A percentile compares a stretch with the other conserved stretches of the same genome.
phyloP scores from a whole-genome alignment of 2,329 filamentous ascomycete genomes.

The Zarea fungicola region DNA sequence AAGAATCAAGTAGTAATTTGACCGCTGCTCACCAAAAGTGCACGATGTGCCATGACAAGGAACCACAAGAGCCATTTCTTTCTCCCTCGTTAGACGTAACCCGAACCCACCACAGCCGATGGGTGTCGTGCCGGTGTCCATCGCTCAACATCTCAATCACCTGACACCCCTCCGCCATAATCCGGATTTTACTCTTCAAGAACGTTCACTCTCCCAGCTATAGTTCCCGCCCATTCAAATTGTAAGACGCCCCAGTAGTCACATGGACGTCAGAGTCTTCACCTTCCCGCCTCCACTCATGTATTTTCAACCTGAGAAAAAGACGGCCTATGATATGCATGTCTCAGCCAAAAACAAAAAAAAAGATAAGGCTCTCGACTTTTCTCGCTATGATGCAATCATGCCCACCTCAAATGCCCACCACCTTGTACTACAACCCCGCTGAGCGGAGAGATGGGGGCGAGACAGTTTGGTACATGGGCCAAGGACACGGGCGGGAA shows the following conservation, averaged over 20 bases:
- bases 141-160: background rate
- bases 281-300: no score
- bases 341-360: background rate
- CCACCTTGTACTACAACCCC: no score
- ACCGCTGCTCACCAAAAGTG: no score
- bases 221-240: no score
- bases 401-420: no score
- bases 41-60: background rate
- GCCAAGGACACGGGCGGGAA: background rate
- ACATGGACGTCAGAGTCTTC: background rate
- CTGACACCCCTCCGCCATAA: background rate
- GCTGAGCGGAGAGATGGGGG: background rate
- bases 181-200: no score
- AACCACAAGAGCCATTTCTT: background rate
- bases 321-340: no score
- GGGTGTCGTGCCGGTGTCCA: no score
- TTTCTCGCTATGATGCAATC: constrained; percentile 2
- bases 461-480: background rate
- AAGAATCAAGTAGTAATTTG: no score
- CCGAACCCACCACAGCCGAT: no score
- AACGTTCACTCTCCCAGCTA: background rate
- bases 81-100: background rate
- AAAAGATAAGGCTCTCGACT: background rate
- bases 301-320: no score
- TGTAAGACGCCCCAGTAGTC: no score